These are phyloP conservation scores for Yamadazyma mexicana DNA, from an alignment of 1,139 yeast species.

Conservation along the genomic window DNA sequence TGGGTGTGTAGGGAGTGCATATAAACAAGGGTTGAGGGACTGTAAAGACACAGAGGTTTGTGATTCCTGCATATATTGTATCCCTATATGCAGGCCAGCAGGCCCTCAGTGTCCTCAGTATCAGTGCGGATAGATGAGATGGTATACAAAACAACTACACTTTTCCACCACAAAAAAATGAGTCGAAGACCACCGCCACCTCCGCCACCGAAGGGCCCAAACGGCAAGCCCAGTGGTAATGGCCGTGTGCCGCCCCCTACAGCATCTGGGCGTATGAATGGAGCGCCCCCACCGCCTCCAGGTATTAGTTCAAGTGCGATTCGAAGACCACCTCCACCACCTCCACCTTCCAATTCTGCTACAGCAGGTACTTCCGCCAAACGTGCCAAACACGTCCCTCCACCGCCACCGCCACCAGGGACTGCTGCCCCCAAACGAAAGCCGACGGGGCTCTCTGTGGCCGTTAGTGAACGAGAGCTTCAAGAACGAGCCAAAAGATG, in stretches of 20 bases:
- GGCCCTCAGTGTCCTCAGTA: too few species aligned
- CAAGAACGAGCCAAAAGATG: conserved; percentile 57
- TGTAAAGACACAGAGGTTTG: too few species aligned
- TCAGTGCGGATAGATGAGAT: neutral
- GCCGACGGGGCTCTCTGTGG: conserved; percentile 5
- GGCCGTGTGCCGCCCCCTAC: neutral
- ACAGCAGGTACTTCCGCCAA: conserved; percentile 4
- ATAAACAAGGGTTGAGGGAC: neutral
- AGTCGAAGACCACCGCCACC: conserved; percentile 16
- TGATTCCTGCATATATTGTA: too few species aligned
- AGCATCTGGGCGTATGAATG: neutral
- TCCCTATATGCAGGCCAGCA: too few species aligned
- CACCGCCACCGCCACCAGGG: conserved; percentile 20
- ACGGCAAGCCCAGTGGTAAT: neutral
- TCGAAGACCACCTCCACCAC: conserved; percentile 6
- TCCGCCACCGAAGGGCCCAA: conserved; percentile 12
- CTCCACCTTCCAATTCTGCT: neutral
- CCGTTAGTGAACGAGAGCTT: conserved; percentile 21
- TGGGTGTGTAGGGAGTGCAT: too few species aligned
- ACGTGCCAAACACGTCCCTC: conserved; percentile 7
- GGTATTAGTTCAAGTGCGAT: neutral
- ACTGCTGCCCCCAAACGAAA: neutral
- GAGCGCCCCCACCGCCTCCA: conserved; percentile 16
- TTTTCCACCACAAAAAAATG: neutral
- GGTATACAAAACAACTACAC: neutral